Conservation (phyloP, 2,329 filamentous ascomycete species). For the Neopestalotiopsis sp. region DNA sequence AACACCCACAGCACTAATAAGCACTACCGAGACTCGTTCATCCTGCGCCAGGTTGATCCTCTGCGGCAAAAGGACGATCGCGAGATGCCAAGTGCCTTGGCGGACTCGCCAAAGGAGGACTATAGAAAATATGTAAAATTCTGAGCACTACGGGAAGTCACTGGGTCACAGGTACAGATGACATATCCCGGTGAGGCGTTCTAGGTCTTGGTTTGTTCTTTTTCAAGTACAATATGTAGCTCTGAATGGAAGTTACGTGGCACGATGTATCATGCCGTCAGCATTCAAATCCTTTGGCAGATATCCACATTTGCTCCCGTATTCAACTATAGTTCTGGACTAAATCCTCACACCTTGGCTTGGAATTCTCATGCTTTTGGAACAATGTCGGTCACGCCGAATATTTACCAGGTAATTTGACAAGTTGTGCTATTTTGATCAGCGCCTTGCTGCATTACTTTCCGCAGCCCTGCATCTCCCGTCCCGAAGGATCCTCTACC, state of each 20-base stretch:
- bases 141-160: background rate
- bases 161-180: background rate
- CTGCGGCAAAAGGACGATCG: conserved; percentile 7
- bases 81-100: background rate
- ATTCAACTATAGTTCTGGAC: background rate
- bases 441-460: background rate
- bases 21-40: conserved; percentile 14
- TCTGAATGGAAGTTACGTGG: background rate
- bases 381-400: background rate
- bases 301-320: background rate
- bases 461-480: background rate
- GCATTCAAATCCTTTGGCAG: background rate
- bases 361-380: background rate
- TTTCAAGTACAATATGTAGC: background rate
- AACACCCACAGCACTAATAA: background rate
- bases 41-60: conserved; percentile 19
- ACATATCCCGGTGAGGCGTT: background rate
- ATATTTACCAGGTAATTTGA: background rate
- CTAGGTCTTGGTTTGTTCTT: background rate
- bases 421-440: background rate
- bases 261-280: background rate
- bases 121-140: conserved; percentile 7
- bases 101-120: background rate
- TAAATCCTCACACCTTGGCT: background rate
- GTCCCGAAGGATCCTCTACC: background rate